Conservation (phyloP, 148 eudicot species). For the Fagopyrum homotropicum region DNA sequence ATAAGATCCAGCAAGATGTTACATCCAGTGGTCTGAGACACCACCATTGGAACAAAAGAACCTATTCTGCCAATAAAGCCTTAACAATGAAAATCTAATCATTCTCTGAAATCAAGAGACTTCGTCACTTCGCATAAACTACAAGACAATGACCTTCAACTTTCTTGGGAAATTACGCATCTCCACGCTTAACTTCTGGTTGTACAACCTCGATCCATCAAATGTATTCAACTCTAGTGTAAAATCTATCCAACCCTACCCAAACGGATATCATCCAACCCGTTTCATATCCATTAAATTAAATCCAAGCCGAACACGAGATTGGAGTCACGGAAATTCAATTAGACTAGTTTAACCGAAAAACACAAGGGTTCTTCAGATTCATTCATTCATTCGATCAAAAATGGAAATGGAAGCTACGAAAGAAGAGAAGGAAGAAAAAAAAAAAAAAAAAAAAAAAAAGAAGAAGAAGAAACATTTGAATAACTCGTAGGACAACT, state of each 20-base stretch:
- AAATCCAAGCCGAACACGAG: background rate
- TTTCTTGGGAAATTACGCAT: too few species aligned
- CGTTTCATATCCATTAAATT: background rate
- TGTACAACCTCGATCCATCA: conserved; percentile 1
- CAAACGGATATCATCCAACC: background rate
- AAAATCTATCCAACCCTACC: background rate
- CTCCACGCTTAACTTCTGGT: background rate
- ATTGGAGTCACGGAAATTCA: background rate
- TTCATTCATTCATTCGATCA: background rate
- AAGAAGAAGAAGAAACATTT: background rate
- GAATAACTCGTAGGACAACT: background rate
- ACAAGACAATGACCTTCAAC: background rate
- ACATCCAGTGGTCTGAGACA: too few species aligned
- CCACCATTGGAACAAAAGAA: background rate
- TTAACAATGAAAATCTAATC: conserved; percentile 2
- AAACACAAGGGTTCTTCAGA: background rate
- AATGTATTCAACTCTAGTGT: background rate
- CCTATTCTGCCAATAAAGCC: background rate
- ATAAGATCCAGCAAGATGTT: background rate
- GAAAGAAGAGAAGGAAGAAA: background rate
- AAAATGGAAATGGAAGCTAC: background rate
- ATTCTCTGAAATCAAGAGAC: background rate
- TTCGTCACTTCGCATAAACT: background rate
- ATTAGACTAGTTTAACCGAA: background rate
- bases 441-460: background rate